These are phyloP conservation scores for Ophiocordyceps sinensis DNA, from an alignment of 2,329 filamentous ascomycete species.

Conservation along the genomic window DNA sequence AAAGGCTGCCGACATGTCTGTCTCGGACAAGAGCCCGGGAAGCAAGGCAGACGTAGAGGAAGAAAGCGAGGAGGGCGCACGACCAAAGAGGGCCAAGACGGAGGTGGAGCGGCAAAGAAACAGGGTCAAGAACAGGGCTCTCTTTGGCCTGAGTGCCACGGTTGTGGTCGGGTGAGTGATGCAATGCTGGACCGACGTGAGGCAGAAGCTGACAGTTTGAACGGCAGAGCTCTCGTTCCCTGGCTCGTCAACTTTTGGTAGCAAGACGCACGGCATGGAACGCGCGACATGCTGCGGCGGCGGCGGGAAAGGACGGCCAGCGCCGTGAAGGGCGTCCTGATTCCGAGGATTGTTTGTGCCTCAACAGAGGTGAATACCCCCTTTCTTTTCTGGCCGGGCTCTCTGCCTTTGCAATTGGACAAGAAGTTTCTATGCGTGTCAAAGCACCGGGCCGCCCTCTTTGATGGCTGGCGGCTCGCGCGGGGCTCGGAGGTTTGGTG, in stretches of 20 bases:
- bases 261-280: conserved; percentile 1
- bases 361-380: no score
- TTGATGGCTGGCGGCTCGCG: no score
- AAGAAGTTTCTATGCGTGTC: no score
- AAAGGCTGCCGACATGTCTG: conserved; percentile 57
- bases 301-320: no score
- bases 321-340: no score
- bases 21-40: conserved; percentile 40
- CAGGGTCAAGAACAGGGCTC: conserved; percentile 70
- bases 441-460: no score
- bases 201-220: conserved; percentile 4
- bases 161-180: conserved; percentile 75
- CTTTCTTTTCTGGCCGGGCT: no score
- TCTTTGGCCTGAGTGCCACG: conserved; percentile 75
- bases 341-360: no score
- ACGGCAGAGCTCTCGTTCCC: conserved; percentile 29
- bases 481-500: no score
- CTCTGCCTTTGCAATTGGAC: no score
- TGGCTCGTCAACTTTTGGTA: conserved; percentile 38
- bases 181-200: neutral
- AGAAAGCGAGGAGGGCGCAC: conserved; percentile 24
- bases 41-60: conserved; percentile 21
- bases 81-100: conserved; percentile 65
- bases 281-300: neutral
- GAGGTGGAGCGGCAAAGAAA: conserved; percentile 74